Conservation (phyloP, 768 basidiomycete genomes). For the Sutorius australiensis region DNA sequence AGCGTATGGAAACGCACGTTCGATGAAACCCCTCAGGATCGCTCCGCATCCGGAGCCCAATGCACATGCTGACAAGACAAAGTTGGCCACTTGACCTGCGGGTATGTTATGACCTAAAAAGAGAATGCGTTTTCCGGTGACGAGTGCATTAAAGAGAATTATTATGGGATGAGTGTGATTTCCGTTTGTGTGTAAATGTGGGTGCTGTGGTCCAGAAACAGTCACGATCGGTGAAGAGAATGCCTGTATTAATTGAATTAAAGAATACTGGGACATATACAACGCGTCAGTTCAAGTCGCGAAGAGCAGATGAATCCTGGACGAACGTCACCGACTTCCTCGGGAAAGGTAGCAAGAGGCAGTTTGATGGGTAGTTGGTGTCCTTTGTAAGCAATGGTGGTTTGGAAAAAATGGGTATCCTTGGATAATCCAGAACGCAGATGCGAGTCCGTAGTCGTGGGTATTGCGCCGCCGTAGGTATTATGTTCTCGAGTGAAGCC, state of each 20-base stretch:
- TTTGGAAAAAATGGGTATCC: conserved; percentile 94
- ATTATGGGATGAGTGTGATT: conserved; percentile 90
- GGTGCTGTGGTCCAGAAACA: conserved; percentile 74
- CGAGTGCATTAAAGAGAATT: conserved; percentile 90
- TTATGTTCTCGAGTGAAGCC: conserved; percentile 41
- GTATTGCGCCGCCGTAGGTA: conserved; percentile 35
- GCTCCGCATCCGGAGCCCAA: conserved; percentile 88
- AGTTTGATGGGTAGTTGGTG: conserved; percentile 87
- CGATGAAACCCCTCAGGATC: conserved; percentile 79
- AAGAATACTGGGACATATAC: conserved; percentile 63
- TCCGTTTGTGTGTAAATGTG: conserved; percentile 92
- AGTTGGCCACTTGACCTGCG: conserved; percentile 85
- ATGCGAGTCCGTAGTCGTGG: conserved; percentile 45
- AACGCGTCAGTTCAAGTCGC: conserved; percentile 10
- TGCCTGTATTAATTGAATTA: conserved; percentile 85
- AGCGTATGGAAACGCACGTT: conserved; percentile 93
- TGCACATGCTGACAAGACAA: conserved; percentile 92
- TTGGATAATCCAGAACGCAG: conserved; percentile 52
- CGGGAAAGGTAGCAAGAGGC: conserved; percentile 83
- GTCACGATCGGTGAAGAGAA: conserved; percentile 61
- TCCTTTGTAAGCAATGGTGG: conserved; percentile 77
- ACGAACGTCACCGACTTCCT: conserved; percentile 95
- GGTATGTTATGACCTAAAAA: conserved; percentile 90
- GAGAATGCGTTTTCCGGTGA: conserved; percentile 94
- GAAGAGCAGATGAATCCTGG: conserved; percentile 12